Evolutionary conservation across 768 basidiomycete species (phyloP), one percentile per base, ranked within the genome.

Genomic region (Mrakia blollopis): DNA sequence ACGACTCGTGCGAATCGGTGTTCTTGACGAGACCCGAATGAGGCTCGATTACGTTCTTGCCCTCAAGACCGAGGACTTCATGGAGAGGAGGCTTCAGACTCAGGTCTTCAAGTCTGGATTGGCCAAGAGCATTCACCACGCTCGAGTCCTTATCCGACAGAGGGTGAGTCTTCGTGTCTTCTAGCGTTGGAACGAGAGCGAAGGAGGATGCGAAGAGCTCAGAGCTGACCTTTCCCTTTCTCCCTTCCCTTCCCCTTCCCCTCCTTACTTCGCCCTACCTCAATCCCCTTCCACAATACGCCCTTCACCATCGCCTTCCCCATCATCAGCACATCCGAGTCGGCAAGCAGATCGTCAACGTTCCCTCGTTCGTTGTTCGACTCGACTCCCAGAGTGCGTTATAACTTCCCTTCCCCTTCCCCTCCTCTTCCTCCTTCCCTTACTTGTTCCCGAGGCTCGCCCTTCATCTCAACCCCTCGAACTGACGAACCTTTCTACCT

Each of bases 11-110:
- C 94, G 97, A 82, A 98, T 99, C 82, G 97, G 97, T 88, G 97
- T 99, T 88, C 91, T 99, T 85, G 97, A 98, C 85, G 97, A 99
- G 88, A 86, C 89, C 80, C 91, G 95, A 85, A 98, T 99, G 97
- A 90, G 96, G 85, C 92, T 99, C 86, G 97, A 99, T 91, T 99
- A 99, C 91, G 97, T 98, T 88, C 88, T 99, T 85, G 97, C 96
- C 73, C 75, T 76, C 75, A 76, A 76, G 88, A 90, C 98, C 82
- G 97, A 99, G 86, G 97, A 99, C 86, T 99, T 99, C 91, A 91
- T 99, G 91, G 97, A 99, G 88, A 89, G 97, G 82, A 87, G 97
- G 81, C 86, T 99, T 83, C 97, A 99, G 87, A 99, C 97, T 57
- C 97, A 98, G 87, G 97, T 99, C 82, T 99, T 98, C 92, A 98